Evolutionary conservation across 441 rosid genomes (phyloP).

Genomic region (Rhodomyrtus psidioides): DNA sequence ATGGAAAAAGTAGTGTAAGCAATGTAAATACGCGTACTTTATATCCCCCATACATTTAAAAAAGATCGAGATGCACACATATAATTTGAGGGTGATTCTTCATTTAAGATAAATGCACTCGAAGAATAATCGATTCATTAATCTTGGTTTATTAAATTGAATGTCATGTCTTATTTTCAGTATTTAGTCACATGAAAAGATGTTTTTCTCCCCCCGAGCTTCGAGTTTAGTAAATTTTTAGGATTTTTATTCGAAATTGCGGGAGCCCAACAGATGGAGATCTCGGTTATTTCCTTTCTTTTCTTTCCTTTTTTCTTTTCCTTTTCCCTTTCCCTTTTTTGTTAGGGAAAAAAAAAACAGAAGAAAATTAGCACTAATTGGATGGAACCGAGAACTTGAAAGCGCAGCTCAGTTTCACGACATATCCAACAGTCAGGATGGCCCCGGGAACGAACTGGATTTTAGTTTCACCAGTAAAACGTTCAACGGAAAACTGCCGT

Average conservation of each 20-base stretch:
- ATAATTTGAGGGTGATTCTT: neutral
- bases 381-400: neutral
- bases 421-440: neutral
- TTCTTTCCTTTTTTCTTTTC: too few species aligned
- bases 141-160: neutral
- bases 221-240: neutral
- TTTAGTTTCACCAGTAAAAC: neutral
- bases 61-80: rapidly evolving
- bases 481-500: neutral
- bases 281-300: neutral
- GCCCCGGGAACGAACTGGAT: neutral
- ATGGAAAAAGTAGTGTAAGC: neutral
- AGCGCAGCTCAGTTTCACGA: neutral
- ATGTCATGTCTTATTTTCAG: neutral
- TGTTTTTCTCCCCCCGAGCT: too few species aligned
- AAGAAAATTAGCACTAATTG: neutral
- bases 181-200: neutral
- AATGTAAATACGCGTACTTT: rapidly evolving
- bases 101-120: neutral
- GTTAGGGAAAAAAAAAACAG: neutral
- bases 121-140: neutral
- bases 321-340: neutral
- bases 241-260: neutral
- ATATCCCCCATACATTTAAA: neutral
- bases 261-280: neutral